phyloP scores from a whole-genome alignment of 768 basidiomycete species.

The Calocera viscosa region DNA sequence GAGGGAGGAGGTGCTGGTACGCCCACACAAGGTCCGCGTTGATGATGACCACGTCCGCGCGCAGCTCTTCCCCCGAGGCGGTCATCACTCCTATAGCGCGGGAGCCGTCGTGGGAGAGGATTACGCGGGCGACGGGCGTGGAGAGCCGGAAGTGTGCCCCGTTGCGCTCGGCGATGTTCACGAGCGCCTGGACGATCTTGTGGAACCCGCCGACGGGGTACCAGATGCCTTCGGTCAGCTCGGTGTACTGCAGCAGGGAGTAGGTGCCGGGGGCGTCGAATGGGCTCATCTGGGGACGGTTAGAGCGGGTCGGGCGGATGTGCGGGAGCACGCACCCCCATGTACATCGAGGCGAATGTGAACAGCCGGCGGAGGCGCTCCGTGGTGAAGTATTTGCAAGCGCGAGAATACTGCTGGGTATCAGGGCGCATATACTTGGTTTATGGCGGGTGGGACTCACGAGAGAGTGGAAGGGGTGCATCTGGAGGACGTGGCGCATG shows the following conservation, averaged over 20 bases:
- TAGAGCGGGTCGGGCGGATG: background rate
- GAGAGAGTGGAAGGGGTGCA: constrained; percentile 28
- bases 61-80: constrained; percentile 22
- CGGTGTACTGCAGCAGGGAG: constrained; percentile 32
- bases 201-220: constrained; percentile 24
- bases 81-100: constrained; percentile 27
- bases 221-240: constrained; percentile 31
- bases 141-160: constrained; percentile 28
- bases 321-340: constrained; percentile 12
- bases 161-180: constrained; percentile 26
- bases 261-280: constrained; percentile 34
- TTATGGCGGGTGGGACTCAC: constrained; percentile 12
- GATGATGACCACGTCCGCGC: constrained; percentile 30
- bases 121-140: constrained; percentile 27
- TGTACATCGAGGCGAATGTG: constrained; percentile 32
- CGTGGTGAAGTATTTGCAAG: constrained; percentile 21
- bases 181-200: constrained; percentile 26
- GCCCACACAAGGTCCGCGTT: constrained; percentile 34
- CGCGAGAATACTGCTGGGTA: constrained; percentile 17
- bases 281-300: constrained; percentile 26
- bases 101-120: constrained; percentile 20
- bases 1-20: constrained; percentile 28
- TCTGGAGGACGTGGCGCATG: constrained; percentile 23
- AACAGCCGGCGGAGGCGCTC: constrained; percentile 30
- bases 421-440: background rate